Base-by-base conservation (phyloP, 1,284 basidiomycete genomes). In the Leccinum subfulvum region DNA sequence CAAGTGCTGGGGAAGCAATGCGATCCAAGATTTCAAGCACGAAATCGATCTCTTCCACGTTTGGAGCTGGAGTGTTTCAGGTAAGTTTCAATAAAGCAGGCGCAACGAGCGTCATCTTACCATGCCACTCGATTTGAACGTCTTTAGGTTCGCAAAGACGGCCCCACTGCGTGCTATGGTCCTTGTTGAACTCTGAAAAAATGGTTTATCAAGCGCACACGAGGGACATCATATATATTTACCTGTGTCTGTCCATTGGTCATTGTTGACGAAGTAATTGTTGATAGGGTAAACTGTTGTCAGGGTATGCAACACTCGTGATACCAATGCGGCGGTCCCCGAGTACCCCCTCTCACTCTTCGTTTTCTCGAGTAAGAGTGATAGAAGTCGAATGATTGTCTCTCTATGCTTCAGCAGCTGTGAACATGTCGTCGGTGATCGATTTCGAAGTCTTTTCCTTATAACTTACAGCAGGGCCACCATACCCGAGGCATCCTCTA, bases 271-370 rank as follows among this genome's bases (percentile, higher is more conserved):
- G 66, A 94, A 94, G 18, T 91, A 86, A 68, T 88, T 88, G 66
- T 97, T 93, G 62, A 84, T 72, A 14, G 94, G 90, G 75, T 97
- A 98, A 49, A 92, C 82, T 2, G 88, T 84, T 2, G 87, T 87
- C 47, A 97, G 75, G 1, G 92, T 91, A 68, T 89, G 84, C 60
- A 98, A 76, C 14, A 95, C 80, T 57, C 93, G 87, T 53, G 90
- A 88, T 57, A 98, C 81, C 57, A 98, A 79, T 56, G 90, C 85
- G 3, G 92, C 93, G 2, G 90, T 88, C 62, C 91, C 88, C 28
- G 86, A 88, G 76, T 94, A 99, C 16, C 94, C 94, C 64, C 95
- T 87, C 78, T 99, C 97, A 66, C 89, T 91, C 78, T 91, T 90
- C 41, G 94, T 92, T 69, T 87, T 88, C 53, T 92, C 88, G 37